Percentiles rank a stretch among this genome's conserved stretches.
Evolutionary conservation across 306 rosid genomes (phyloP).

Genomic region (Malus asiatica): DNA sequence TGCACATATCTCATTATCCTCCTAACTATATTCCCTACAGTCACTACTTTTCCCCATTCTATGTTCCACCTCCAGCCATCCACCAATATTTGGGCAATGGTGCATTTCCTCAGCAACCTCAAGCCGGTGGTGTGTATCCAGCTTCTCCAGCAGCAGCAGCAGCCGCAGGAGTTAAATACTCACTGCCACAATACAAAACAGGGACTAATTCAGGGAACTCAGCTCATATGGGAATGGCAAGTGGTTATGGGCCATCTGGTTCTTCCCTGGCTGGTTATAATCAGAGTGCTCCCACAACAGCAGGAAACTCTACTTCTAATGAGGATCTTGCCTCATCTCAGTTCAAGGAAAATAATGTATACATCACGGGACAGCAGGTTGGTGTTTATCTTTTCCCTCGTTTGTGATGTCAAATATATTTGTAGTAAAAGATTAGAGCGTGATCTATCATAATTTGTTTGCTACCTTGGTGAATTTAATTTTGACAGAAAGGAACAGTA

Average conservation of each 20-base stretch:
- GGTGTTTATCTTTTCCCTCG: slow-evolving; percentile 15
- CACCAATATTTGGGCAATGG: slow-evolving; percentile 90
- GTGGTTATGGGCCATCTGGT: slow-evolving; percentile 77
- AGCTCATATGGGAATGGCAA: slow-evolving; percentile 67
- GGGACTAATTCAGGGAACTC: slow-evolving; percentile 68
- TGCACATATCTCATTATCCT: slow-evolving; percentile 82
- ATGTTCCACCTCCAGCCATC: slow-evolving; percentile 75
- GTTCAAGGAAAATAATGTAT: slow-evolving; percentile 80
- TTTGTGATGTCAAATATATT: slow-evolving; percentile 3
- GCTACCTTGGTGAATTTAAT: not conserved
- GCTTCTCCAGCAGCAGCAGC: slow-evolving; percentile 56
- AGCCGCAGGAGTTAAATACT: slow-evolving; percentile 71
- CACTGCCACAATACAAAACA: slow-evolving; percentile 80
- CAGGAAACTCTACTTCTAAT: slow-evolving; percentile 59
- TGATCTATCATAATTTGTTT: not conserved
- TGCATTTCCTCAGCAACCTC: slow-evolving; percentile 87
- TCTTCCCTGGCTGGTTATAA: slow-evolving; percentile 72
- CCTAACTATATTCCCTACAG: slow-evolving; percentile 83
- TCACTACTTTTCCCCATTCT: slow-evolving; percentile 76
- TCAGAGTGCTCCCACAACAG: slow-evolving; percentile 60
- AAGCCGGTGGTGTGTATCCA: slow-evolving; percentile 68
- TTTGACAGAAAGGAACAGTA: not conserved
- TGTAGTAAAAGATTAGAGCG: not conserved
- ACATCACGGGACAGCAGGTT: slow-evolving; percentile 91
- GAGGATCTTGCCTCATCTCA: slow-evolving; percentile 80